phyloP scores from a whole-genome alignment of 202 grass and related monocot species.

The Zizania palustris region DNA sequence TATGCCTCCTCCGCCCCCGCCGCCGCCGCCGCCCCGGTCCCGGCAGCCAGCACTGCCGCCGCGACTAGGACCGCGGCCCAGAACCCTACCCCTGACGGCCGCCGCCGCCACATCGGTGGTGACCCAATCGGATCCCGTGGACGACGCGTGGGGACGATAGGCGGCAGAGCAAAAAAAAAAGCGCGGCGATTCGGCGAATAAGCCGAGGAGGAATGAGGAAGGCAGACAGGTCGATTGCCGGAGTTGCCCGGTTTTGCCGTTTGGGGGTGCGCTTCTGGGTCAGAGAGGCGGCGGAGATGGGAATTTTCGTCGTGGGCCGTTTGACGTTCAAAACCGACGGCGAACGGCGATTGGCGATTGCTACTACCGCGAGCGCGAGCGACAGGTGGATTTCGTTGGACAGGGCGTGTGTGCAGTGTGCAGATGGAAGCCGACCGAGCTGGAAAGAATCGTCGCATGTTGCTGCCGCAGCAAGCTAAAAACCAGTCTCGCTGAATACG shows the following conservation, averaged over 20 bases:
- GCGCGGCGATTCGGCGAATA: background rate
- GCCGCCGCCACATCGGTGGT: conserved; percentile 6
- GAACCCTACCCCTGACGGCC: conserved; percentile 42
- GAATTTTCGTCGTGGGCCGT: conserved; percentile 12
- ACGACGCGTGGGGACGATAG: background rate
- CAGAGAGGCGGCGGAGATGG: background rate
- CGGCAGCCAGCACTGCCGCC: conserved; percentile 31
- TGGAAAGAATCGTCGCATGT: conserved; percentile 11
- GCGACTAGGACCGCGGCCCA: conserved; percentile 20
- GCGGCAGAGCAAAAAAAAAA: too few relatives aligned
- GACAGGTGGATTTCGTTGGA: conserved; percentile 28
- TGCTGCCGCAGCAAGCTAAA: background rate
- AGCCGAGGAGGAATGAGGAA: background rate
- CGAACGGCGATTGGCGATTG: background rate
- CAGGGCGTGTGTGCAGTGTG: background rate
- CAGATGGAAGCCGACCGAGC: background rate
- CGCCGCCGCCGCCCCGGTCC: too few relatives aligned
- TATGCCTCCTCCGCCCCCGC: conserved; percentile 56
- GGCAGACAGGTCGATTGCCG: background rate
- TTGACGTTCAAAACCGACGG: background rate
- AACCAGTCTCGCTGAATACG: too few relatives aligned
- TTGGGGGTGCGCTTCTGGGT: background rate
- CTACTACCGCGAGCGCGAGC: background rate
- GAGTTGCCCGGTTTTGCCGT: background rate
- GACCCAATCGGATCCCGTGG: background rate